A percentile compares a stretch with the other conserved stretches of the same genome.
These are phyloP conservation scores for Amanita inopinata DNA, from an alignment of 768 basidiomycete species.

Conservation along the genomic window DNA sequence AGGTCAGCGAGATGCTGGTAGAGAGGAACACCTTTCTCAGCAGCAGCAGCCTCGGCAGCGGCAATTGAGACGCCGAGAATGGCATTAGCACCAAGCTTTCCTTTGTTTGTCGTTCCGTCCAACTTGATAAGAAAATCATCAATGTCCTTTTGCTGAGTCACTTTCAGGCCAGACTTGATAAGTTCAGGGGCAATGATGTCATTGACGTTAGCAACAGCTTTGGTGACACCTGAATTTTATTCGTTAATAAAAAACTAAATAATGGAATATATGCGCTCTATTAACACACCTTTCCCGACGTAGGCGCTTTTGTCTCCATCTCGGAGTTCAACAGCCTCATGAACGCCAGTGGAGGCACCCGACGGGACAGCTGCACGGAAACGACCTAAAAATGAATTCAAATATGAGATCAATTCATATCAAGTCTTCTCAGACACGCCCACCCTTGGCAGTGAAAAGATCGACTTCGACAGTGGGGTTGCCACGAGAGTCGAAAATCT, in stretches of 20 bases:
- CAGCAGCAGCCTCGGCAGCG: slow-evolving; percentile 86
- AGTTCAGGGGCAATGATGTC: slow-evolving; percentile 80
- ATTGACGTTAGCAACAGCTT: slow-evolving; percentile 95
- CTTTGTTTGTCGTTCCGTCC: slow-evolving; percentile 97
- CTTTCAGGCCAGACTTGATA: slow-evolving; percentile 73
- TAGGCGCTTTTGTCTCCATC: slow-evolving; percentile 91
- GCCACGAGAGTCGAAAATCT: slow-evolving; percentile 99
- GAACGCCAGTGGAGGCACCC: slow-evolving; percentile 95
- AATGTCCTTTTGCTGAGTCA: slow-evolving; percentile 89
- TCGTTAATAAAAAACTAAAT: neutral
- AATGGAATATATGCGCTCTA: slow-evolving; percentile 4
- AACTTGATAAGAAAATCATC: slow-evolving; percentile 98
- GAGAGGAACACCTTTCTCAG: slow-evolving; percentile 89
- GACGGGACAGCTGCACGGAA: slow-evolving; percentile 95
- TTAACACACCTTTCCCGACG: slow-evolving; percentile 80
- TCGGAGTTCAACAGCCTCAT: slow-evolving; percentile 98
- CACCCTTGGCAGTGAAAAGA: slow-evolving; percentile 80
- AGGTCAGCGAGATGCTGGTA: slow-evolving; percentile 96
- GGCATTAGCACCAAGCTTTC: slow-evolving; percentile 97
- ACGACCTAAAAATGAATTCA: slow-evolving; percentile 45
- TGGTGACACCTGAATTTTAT: slow-evolving; percentile 61
- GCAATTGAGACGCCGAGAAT: slow-evolving; percentile 98
- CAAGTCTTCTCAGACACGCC: slow-evolving; percentile 6
- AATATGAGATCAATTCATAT: slow-evolving; percentile 4
- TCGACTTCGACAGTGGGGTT: slow-evolving; percentile 97